These are phyloP conservation scores for Yarrowia divulgata DNA, from an alignment of 805 yeast species.

Conservation along the genomic window DNA sequence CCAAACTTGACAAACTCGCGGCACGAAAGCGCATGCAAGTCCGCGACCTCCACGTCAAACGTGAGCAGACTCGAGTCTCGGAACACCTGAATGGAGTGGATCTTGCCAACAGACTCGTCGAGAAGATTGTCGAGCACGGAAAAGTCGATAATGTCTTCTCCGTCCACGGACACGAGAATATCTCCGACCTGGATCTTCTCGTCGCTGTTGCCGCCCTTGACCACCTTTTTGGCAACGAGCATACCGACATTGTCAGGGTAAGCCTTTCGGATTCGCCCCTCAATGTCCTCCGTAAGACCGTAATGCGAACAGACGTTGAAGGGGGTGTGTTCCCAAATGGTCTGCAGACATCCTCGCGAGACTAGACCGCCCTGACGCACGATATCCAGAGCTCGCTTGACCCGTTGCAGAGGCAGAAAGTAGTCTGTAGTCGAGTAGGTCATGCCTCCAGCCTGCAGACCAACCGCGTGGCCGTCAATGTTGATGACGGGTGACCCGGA, in stretches of 20 bases:
- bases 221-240: slow-evolving; percentile 78
- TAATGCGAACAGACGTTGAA: slow-evolving; percentile 88
- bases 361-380: slow-evolving; percentile 65
- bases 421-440: slow-evolving; percentile 92
- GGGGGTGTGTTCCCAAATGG: slow-evolving; percentile 84
- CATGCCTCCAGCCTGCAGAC: slow-evolving; percentile 93
- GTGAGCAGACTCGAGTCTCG: slow-evolving; percentile 71
- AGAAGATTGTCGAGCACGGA: slow-evolving; percentile 79
- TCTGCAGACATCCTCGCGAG: slow-evolving; percentile 91
- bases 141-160: slow-evolving; percentile 69
- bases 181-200: slow-evolving; percentile 82
- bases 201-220: slow-evolving; percentile 87
- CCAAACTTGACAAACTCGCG: slow-evolving; percentile 78
- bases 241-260: slow-evolving; percentile 79
- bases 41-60: slow-evolving; percentile 65
- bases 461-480: slow-evolving; percentile 84
- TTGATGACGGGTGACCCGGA: slow-evolving; percentile 97
- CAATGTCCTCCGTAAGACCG: slow-evolving; percentile 79
- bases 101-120: slow-evolving; percentile 71
- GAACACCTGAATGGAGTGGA: slow-evolving; percentile 65
- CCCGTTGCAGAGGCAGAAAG: slow-evolving; percentile 84
- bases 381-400: slow-evolving; percentile 78
- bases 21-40: slow-evolving; percentile 84
- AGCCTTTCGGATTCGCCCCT: slow-evolving; percentile 65
- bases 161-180: slow-evolving; percentile 75